These are phyloP conservation scores for Conidiobolus incongruus DNA, from an alignment of 371 early-diverging fungal genomes.

Conservation along the genomic window DNA sequence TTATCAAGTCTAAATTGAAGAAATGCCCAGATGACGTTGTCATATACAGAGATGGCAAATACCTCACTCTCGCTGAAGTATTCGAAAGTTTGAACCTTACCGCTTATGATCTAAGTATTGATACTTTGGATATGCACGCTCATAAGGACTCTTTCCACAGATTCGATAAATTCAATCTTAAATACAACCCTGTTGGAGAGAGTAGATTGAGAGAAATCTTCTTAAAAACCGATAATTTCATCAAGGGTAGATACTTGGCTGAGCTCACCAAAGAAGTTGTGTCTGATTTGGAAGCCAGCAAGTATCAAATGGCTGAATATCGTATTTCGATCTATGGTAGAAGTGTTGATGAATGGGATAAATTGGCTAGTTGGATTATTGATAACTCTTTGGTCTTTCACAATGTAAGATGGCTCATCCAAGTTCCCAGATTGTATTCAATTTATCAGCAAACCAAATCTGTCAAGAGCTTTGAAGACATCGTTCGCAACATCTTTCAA, in stretches of 20 bases:
- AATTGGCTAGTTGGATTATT: constrained; percentile 87
- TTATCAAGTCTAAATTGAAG: constrained; percentile 90
- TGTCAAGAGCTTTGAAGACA: constrained; percentile 56
- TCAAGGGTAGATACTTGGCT: constrained; percentile 79
- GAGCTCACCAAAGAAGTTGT: constrained; percentile 92
- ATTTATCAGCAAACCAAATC: constrained; percentile 52
- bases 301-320: constrained; percentile 89
- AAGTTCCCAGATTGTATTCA: constrained; percentile 87
- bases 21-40: constrained; percentile 52
- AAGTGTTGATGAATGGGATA: constrained; percentile 68
- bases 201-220: constrained; percentile 57
- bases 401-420: constrained; percentile 94
- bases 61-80: constrained; percentile 50
- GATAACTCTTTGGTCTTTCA: constrained; percentile 72
- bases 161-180: constrained; percentile 94
- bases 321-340: constrained; percentile 85
- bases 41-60: constrained; percentile 47
- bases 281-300: constrained; percentile 80
- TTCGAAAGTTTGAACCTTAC: constrained; percentile 88
- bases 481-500: constrained; percentile 72
- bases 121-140: constrained; percentile 94
- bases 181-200: constrained; percentile 87
- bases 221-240: constrained; percentile 90
- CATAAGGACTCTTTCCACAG: constrained; percentile 74
- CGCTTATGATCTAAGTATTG: constrained; percentile 88